phyloP scores from a whole-genome alignment of 768 basidiomycete species.

The Rhodocollybia butyracea region DNA sequence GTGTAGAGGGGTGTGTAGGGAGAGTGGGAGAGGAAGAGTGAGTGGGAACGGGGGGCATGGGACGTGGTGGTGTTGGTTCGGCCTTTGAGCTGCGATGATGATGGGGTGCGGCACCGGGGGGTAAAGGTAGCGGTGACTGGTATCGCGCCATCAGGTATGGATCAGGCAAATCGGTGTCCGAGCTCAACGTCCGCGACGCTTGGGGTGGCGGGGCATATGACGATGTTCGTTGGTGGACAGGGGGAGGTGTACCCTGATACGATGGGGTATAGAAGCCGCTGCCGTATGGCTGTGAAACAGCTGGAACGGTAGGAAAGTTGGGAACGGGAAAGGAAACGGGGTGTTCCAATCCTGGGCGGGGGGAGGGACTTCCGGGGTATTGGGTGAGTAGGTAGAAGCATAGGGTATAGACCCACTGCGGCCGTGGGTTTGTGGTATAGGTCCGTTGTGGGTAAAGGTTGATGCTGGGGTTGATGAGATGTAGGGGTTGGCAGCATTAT shows the following conservation, averaged over 20 bases:
- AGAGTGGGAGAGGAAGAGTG: too few relatives aligned
- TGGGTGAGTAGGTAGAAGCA: not conserved
- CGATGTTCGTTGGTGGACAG: constrained; percentile 2
- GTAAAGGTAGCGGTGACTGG: constrained; percentile 52
- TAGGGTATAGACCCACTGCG: not conserved
- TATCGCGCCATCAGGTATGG: constrained; percentile 47
- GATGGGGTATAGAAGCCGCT: constrained; percentile 15
- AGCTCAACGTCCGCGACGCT: not conserved
- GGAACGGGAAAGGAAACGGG: constrained; percentile 28
- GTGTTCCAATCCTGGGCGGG: not conserved
- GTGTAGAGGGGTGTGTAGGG: not conserved
- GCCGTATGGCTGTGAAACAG: constrained; percentile 15
- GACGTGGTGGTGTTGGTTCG: constrained; percentile 9
- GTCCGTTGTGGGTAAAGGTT: not conserved
- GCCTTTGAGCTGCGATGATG: constrained; percentile 10
- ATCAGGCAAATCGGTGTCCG: constrained; percentile 29
- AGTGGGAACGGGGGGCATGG: constrained; percentile 7
- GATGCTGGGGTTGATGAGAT: not conserved
- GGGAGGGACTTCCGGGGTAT: not conserved
- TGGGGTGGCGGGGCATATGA: not conserved
- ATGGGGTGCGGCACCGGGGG: constrained; percentile 26
- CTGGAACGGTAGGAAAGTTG: constrained; percentile 22
- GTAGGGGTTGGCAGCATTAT: not conserved
- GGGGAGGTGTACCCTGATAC: constrained; percentile 11
- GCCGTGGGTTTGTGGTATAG: too few relatives aligned